These are phyloP conservation scores for Aspergillus fumigatus DNA, from an alignment of 2,329 filamentous ascomycete species.

Conservation along the genomic window DNA sequence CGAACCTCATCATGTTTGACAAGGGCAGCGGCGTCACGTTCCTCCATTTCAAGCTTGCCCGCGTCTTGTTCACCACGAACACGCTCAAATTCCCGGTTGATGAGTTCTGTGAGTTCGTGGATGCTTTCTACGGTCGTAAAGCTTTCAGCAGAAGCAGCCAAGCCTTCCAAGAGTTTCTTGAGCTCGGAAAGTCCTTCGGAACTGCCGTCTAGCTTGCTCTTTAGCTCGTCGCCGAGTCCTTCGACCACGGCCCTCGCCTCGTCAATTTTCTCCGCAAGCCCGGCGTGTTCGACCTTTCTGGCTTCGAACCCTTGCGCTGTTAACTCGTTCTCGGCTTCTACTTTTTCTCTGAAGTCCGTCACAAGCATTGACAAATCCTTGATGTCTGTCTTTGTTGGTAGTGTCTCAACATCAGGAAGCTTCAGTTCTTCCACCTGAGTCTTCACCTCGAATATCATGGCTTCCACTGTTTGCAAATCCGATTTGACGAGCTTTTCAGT, in stretches of 20 bases:
- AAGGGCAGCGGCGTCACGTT: constrained; percentile 51
- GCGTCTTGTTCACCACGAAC: constrained; percentile 74
- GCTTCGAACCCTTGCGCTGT: constrained; percentile 78
- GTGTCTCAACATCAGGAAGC: constrained; percentile 63
- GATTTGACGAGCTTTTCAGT: constrained; percentile 68
- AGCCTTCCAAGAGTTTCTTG: constrained; percentile 58
- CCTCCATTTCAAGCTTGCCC: constrained; percentile 71
- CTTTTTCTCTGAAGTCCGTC: constrained; percentile 61
- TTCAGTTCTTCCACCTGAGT: constrained; percentile 68
- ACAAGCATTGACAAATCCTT: constrained; percentile 65
- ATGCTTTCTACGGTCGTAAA: constrained; percentile 55
- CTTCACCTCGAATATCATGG: constrained; percentile 82
- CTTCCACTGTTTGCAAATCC: constrained; percentile 75
- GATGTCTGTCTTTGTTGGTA: constrained; percentile 74
- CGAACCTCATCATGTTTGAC: constrained; percentile 59
- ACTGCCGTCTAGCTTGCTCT: constrained; percentile 71
- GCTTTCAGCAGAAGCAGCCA: constrained; percentile 56
- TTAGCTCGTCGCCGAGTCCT: constrained; percentile 71
- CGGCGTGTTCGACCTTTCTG: constrained; percentile 75
- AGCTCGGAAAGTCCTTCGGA: constrained; percentile 59
- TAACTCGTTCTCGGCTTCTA: constrained; percentile 64
- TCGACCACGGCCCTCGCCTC: constrained; percentile 74
- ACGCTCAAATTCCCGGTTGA: constrained; percentile 84
- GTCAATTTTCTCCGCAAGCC: constrained; percentile 69
- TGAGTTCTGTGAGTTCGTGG: constrained; percentile 66